A percentile compares a stretch with the other conserved stretches of the same genome.
phyloP scores from a whole-genome alignment of 176 grass and related monocot genomes.

The Musa schizocarpa region DNA sequence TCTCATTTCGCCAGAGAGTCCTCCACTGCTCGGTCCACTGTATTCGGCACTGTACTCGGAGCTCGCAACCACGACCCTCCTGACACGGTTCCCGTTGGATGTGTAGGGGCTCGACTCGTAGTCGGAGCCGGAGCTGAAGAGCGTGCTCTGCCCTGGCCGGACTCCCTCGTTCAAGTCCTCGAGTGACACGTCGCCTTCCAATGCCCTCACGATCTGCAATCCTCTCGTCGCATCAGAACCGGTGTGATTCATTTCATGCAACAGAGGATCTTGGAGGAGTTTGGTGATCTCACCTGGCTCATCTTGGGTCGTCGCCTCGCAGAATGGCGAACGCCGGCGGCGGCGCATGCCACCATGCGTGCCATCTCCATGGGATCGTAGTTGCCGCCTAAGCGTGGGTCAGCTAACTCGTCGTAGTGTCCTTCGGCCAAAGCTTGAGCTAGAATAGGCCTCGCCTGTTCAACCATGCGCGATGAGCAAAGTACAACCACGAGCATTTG shows the following conservation, averaged over 20 bases:
- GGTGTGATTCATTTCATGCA: not conserved
- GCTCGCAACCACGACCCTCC: slow-evolving; percentile 26
- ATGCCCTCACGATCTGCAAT: slow-evolving; percentile 53
- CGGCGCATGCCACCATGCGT: slow-evolving; percentile 37
- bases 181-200: slow-evolving; percentile 53
- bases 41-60: slow-evolving; percentile 29
- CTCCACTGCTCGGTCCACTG: slow-evolving; percentile 21
- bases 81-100: slow-evolving; percentile 23
- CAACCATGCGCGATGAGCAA: not conserved
- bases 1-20: slow-evolving; percentile 23
- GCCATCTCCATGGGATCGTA: slow-evolving; percentile 34
- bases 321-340: slow-evolving; percentile 41
- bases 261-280: not conserved
- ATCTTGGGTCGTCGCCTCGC: slow-evolving; percentile 46
- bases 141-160: slow-evolving; percentile 47
- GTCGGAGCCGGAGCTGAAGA: slow-evolving; percentile 31
- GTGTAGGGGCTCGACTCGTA: slow-evolving; percentile 23
- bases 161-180: slow-evolving; percentile 61
- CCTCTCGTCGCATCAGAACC: not conserved
- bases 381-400: slow-evolving; percentile 32
- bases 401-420: slow-evolving; percentile 30
- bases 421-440: slow-evolving; percentile 31
- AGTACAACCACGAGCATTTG: not conserved
- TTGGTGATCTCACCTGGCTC: slow-evolving; percentile 23
- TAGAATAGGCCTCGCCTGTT: slow-evolving; percentile 34